Percentiles rank a stretch among this genome's conserved stretches.
phyloP scores from a whole-genome alignment of 169 alveolate genomes.

The Plasmodium sp. region DNA sequence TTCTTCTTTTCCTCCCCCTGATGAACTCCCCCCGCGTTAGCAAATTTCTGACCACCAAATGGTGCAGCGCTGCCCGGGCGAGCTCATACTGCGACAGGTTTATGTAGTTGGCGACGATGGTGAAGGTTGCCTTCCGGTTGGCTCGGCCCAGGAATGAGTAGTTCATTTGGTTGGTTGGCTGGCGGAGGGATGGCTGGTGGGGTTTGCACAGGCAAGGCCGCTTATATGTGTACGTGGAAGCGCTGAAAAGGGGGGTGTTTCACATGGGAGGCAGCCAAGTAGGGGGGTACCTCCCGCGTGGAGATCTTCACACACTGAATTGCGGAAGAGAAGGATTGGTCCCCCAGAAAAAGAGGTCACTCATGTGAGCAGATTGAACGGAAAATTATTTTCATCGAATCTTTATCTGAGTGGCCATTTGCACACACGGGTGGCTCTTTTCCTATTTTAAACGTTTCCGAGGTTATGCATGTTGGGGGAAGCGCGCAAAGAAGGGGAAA shows the following conservation, averaged over 20 bases:
- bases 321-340: not conserved
- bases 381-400: not conserved
- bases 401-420: not conserved
- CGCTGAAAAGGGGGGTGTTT: not conserved
- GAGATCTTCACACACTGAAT: not conserved
- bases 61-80: slow-evolving; percentile 17
- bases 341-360: not conserved
- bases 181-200: not conserved
- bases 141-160: not conserved
- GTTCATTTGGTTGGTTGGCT: not conserved
- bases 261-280: not conserved
- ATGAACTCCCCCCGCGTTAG: not conserved
- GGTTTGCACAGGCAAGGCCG: not conserved
- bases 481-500: not conserved
- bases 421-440: not conserved
- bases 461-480: not conserved
- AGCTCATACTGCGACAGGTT: slow-evolving; percentile 44
- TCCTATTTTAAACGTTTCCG: not conserved
- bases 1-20: not conserved
- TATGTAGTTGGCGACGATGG: slow-evolving; percentile 7
- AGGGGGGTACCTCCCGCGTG: not conserved
- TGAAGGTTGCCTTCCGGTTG: not conserved
- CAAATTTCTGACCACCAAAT: not conserved
- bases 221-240: not conserved
- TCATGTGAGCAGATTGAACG: not conserved